These are phyloP conservation scores for Rosa rugosa DNA, from an alignment of 306 rosid species.

Conservation along the genomic window DNA sequence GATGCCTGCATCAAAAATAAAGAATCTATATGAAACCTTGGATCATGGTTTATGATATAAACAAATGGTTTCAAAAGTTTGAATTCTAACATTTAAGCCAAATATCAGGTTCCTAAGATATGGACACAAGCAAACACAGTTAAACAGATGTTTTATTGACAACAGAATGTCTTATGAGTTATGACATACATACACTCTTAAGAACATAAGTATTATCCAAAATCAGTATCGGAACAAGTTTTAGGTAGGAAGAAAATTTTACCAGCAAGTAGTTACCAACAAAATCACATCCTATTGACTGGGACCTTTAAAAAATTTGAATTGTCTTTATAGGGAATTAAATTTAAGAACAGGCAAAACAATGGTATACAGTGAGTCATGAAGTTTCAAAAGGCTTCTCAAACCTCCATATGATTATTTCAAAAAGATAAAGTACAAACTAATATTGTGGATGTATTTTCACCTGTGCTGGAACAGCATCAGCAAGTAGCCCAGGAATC, in stretches of 20 bases:
- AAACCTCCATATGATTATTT: slow-evolving; percentile 12
- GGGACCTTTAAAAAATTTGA: not conserved
- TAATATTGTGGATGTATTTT: slow-evolving; percentile 16
- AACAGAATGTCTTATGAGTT: not conserved
- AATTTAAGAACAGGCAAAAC: not conserved
- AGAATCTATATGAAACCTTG: not conserved
- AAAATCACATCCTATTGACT: not conserved
- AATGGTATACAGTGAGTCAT: not conserved
- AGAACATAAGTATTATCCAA: not conserved
- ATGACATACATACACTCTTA: not conserved
- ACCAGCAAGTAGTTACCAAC: not conserved
- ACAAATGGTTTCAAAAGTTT: not conserved
- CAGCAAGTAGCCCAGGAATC: slow-evolving; percentile 69
- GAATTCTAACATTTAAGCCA: not conserved
- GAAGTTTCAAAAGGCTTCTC: not conserved
- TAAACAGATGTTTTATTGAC: not conserved
- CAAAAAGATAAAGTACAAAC: slow-evolving; percentile 4
- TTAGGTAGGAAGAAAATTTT: not conserved
- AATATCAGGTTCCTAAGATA: not conserved
- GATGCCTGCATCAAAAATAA: slow-evolving; percentile 61
- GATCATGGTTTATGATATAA: not conserved
- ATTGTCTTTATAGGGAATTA: not conserved
- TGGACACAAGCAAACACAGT: not conserved
- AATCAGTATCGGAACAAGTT: not conserved
- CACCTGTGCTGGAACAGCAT: slow-evolving; percentile 89